Conservation (phyloP, 75 land plant genomes). For the Azolla pinnata region DNA sequence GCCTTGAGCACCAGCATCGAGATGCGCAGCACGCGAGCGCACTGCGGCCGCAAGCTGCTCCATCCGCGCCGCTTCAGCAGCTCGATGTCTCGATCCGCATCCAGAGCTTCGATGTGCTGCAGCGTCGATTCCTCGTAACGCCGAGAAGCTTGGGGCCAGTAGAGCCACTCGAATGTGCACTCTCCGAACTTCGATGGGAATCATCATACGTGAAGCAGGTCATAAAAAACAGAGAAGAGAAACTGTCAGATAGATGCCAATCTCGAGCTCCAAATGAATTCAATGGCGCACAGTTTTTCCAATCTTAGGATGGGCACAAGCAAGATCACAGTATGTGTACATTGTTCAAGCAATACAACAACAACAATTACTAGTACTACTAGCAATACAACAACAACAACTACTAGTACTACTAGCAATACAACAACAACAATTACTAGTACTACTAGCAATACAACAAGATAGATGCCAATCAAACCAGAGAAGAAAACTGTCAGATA, state of each 20-base stretch:
- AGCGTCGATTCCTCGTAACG: constrained; percentile 39
- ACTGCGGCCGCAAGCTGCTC: constrained; percentile 41
- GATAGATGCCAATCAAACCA: background rate
- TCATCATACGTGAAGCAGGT: background rate
- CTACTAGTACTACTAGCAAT: too few relatives aligned
- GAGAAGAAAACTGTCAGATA: background rate
- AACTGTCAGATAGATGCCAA: too few relatives aligned
- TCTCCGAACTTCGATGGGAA: constrained; percentile 99
- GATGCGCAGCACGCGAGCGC: constrained; percentile 52
- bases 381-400: background rate
- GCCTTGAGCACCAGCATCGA: constrained; percentile 88
- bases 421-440: background rate
- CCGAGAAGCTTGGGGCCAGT: constrained; percentile 77
- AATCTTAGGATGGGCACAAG: too few relatives aligned
- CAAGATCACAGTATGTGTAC: too few relatives aligned
- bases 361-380: background rate
- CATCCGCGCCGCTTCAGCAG: constrained; percentile 69
- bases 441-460: background rate
- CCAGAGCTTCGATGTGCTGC: constrained; percentile 61
- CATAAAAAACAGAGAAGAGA: background rate
- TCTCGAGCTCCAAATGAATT: too few relatives aligned
- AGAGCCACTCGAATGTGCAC: constrained; percentile 92
- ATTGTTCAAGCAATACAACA: too few relatives aligned
- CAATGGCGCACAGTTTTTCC: too few relatives aligned
- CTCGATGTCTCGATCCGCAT: constrained; percentile 68